phyloP scores from a whole-genome alignment of 148 eudicot species.

The Spergularia bocconei region DNA sequence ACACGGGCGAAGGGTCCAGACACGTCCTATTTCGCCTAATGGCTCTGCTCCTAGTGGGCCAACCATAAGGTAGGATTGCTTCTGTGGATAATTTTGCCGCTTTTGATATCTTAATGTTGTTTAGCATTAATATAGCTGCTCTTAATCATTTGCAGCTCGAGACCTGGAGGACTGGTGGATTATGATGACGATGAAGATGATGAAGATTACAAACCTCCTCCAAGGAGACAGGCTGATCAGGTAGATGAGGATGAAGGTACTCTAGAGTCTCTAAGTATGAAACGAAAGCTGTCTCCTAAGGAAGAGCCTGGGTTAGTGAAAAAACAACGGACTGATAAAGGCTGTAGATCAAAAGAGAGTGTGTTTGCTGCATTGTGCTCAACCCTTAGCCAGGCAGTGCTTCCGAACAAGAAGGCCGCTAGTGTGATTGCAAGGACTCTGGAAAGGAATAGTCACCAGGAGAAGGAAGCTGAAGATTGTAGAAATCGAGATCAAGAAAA shows the following conservation, averaged over 20 bases:
- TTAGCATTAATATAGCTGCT: conserved; percentile 3
- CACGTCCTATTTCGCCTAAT: conserved; percentile 50
- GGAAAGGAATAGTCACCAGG: conserved; percentile 34
- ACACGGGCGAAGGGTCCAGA: conserved; percentile 33
- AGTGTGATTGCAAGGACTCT: conserved; percentile 29
- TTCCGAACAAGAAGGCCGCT: conserved; percentile 59
- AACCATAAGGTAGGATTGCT: conserved; percentile 51
- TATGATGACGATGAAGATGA: conserved; percentile 96
- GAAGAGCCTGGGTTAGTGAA: conserved; percentile 61
- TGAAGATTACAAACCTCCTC: conserved; percentile 91
- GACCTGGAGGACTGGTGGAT: conserved; percentile 81
- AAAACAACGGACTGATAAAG: conserved; percentile 50
- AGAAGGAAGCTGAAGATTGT: conserved; percentile 33
- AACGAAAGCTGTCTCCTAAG: conserved; percentile 53
- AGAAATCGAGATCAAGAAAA: conserved; percentile 29
- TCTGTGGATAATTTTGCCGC: neutral
- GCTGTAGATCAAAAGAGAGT: conserved; percentile 50
- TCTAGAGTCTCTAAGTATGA: conserved; percentile 48
- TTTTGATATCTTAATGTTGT: neutral
- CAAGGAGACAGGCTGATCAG: conserved; percentile 49
- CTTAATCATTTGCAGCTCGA: conserved; percentile 36
- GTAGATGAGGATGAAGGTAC: conserved; percentile 66
- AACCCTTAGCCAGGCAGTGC: conserved; percentile 61
- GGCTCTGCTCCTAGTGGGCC: conserved; percentile 48
- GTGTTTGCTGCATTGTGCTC: conserved; percentile 77